Evolutionary conservation across 768 basidiomycete genomes (phyloP), one percentile per base, ranked within the genome.

Genomic region (Mycena crocata): DNA sequence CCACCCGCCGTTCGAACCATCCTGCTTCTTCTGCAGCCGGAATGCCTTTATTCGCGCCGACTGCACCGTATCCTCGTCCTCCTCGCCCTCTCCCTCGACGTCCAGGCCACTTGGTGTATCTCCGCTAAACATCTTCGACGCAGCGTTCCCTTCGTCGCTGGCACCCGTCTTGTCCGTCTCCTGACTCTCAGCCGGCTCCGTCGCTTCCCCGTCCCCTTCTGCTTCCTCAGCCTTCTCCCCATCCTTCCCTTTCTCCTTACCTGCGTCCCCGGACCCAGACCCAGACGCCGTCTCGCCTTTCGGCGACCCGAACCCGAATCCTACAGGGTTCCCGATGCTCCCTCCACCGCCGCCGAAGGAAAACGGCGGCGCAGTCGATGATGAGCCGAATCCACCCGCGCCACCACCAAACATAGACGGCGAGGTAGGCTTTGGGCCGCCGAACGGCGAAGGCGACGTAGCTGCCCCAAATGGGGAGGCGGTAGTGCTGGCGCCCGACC

Each of bases 41-140:
- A 81, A 93, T 28, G 89, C 88, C 75, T 91, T 93, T 51, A 86
- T 78, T 75, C 83, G 87, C 51, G 87, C 81, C 48, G 81, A 77
- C 75, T 91, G 83, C 31, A 79, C 78, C 5, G 91, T 93, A 64
- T 88, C 88, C 73, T 95, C 93, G 42, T 90, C 84, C 74, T 95
- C 91, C 78, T 95, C 93, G 31, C 93, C 93, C 71, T 90, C 90
- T 14, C 93, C 93, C 64, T 78, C 77, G 10, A 77, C 76, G 57
- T 68, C 75, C 64, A 66, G 51, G 71, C 75, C 64, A 73, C 78
- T 31, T 71, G 52, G 28, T n/a, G 45, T 49, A 21, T 70, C 69
- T 2, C 23, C 23, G 23, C 70, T 62, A 35, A 73, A 73, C 31
- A 73, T n/a, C 44, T 48, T 31, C 45, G 63, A 46, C n/a, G 21